Evolutionary conservation across 2,329 filamentous ascomycete species (phyloP), one percentile per base, ranked within the genome.

Genomic region (Colletotrichum sp.): DNA sequence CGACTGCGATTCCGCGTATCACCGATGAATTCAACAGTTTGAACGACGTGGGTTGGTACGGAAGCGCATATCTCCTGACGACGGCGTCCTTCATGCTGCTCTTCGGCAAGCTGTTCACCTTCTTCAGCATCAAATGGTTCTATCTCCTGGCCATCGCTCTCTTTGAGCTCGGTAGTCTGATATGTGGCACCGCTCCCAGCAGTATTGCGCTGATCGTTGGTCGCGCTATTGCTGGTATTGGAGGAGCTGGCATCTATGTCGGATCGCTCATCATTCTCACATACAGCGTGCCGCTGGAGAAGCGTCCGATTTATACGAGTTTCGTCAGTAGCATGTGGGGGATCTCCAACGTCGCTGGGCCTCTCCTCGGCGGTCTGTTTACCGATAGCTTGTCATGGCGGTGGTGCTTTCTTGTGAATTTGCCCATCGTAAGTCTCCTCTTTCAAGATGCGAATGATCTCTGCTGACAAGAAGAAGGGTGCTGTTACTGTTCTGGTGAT

Each of bases 31-130:
- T 87, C 79, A 81, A 85, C 28, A 84, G 86, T 64, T 81, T 89
- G 8, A 81, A 84, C 9, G 87, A 89, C 70, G 85, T 90, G 13
- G 87, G 86, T 62, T 90, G 88, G 88, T 89, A 90, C 74, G 88
- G 86, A 4, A 85, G 80, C 8, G 83, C 86, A 55, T 87, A 87
- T 77, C 81, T 87, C 77, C 83, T 88, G 34, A 86, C 86, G 5
- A 82, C 83, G 6, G 81, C 84, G 32, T 83, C 85, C 2, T 82
- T 87, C 18, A 85, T 87, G 73, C 79, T 86, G 8, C 80, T 84
- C 36, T 84, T 83, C 69, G 85, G 85, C 39, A 87, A 86, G 70
- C 76, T 88, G 56, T 89, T 88, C 78, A 88, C 85, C 18, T 88
- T 87, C 73, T 87, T 83, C 78, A 82, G 82, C 75, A 84, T 87